Base-by-base conservation (phyloP, 129 eudicot species). In the Chrysanthemum seticuspe region DNA sequence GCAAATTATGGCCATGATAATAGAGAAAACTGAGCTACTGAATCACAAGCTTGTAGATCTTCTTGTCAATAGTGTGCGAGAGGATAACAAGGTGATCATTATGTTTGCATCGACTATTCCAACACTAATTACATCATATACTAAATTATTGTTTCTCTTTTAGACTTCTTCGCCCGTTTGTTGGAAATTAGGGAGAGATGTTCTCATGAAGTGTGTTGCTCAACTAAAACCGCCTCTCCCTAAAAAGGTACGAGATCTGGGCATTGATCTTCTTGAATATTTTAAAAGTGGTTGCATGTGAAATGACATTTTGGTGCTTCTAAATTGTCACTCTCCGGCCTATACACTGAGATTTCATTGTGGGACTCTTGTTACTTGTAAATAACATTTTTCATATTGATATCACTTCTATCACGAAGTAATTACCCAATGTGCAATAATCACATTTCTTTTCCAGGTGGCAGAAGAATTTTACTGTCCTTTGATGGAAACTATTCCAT, bases 151-250 rank as follows among this genome's bases (percentile, higher is more conserved):
- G 53, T 68, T 27, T 23, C 58, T 52, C 34, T 60, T 80, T 72
- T 71, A 81, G 88, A 49, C 23, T 70, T 44, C 27, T 52, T 77
- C 83, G 40, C 83, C 78, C 65, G 31, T 55, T 40, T 40, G 84
- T 45, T 82, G 82, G 84, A 65, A 76, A 66, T 67, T 85, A 51
- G 90, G 87, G 58, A 72, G 58, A 51, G 73, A 65, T 47, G 81
- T 85, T 16, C 29, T 85, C 19, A 77, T 62, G 50, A 80, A 48
- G 45, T 76, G 82, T 70, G 71, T 68, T 71, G 62, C 49, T 61
- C 60, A 65, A 48, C 78, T 82, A 21, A 66, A 67, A 68, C 73
- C 73, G 10, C 75, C 45, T 65, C 34, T 86, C 27, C 74, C 69
- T 13, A 66, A 58, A 51, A 71, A 68, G 47, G 72, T 83, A 55